These are phyloP conservation scores for Daldinia childiae DNA, from an alignment of 495 filamentous ascomycete genomes.

Conservation along the genomic window DNA sequence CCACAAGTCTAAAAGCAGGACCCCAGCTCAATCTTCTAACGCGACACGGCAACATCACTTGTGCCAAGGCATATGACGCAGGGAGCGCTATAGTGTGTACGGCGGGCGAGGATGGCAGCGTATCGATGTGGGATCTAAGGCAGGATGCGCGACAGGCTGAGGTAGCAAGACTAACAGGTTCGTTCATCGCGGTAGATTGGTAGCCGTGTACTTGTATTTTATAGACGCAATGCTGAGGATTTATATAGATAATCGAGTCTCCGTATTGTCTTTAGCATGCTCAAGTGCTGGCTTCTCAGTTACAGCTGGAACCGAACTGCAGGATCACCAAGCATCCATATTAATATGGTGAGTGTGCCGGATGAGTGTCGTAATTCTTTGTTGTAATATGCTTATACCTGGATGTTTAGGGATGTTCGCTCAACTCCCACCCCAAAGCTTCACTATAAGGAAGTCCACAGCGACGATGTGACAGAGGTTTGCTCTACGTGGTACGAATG, in stretches of 20 bases:
- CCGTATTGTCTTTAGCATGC: conserved; percentile 76
- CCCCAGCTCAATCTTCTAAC: conserved; percentile 55
- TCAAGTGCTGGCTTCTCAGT: conserved; percentile 65
- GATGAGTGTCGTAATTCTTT: not conserved
- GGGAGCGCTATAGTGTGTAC: conserved; percentile 60
- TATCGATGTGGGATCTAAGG: conserved; percentile 68
- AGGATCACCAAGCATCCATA: conserved; percentile 75
- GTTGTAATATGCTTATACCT: conserved; percentile 16
- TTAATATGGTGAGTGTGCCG: conserved; percentile 70
- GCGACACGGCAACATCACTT: conserved; percentile 66
- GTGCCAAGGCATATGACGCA: conserved; percentile 58
- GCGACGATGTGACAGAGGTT: conserved; percentile 89
- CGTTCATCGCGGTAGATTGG: not conserved
- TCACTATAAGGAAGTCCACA: conserved; percentile 86
- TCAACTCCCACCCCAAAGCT: conserved; percentile 61
- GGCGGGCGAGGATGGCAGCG: conserved; percentile 68
- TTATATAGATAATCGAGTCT: conserved; percentile 54
- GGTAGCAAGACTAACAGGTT: conserved; percentile 57
- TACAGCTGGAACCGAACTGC: conserved; percentile 82
- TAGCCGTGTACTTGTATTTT: conserved; percentile 5
- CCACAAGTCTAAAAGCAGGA: conserved; percentile 52
- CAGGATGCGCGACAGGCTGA: conserved; percentile 46
- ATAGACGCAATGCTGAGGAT: conserved; percentile 19
- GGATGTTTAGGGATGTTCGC: conserved; percentile 70
- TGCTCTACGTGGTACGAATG: conserved; percentile 2